phyloP scores from a whole-genome alignment of 176 grass and related monocot genomes.

The Bothriochloa decipiens region DNA sequence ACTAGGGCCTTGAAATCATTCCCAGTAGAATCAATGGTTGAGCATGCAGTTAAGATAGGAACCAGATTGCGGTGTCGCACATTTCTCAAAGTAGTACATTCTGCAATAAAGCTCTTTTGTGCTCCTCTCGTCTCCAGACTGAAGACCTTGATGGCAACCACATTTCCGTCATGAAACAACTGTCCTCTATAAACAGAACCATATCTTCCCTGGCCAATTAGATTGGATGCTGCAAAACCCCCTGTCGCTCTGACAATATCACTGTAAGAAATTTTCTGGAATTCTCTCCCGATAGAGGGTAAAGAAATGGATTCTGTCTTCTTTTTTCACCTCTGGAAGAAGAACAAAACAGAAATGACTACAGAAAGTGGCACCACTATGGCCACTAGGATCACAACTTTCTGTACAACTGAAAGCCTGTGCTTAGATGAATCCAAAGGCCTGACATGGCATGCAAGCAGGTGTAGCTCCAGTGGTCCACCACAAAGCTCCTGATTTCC shows the following conservation, averaged over 20 bases:
- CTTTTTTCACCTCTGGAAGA: not conserved
- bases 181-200: slow-evolving; percentile 28
- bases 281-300: not conserved
- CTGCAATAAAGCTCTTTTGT: slow-evolving; percentile 27
- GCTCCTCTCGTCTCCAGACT: not conserved
- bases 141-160: not conserved
- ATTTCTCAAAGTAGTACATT: slow-evolving; percentile 40
- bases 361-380: not conserved
- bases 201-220: slow-evolving; percentile 29
- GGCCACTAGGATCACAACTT: not conserved
- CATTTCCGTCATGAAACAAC: not conserved
- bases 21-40: slow-evolving; percentile 23
- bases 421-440: too few species aligned
- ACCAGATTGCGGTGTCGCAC: slow-evolving; percentile 44
- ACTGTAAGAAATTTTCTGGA: slow-evolving; percentile 14
- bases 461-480: not conserved
- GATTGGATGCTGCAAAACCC: slow-evolving; percentile 4
- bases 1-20: slow-evolving; percentile 48
- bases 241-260: slow-evolving; percentile 24
- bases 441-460: too few species aligned
- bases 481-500: slow-evolving; percentile 38
- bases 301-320: not conserved
- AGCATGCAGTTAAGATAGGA: slow-evolving; percentile 29
- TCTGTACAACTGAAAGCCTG: not conserved
- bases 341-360: not conserved